Evolutionary conservation across 495 filamentous ascomycete species (phyloP).

Genomic region (Tuber aestivum): DNA sequence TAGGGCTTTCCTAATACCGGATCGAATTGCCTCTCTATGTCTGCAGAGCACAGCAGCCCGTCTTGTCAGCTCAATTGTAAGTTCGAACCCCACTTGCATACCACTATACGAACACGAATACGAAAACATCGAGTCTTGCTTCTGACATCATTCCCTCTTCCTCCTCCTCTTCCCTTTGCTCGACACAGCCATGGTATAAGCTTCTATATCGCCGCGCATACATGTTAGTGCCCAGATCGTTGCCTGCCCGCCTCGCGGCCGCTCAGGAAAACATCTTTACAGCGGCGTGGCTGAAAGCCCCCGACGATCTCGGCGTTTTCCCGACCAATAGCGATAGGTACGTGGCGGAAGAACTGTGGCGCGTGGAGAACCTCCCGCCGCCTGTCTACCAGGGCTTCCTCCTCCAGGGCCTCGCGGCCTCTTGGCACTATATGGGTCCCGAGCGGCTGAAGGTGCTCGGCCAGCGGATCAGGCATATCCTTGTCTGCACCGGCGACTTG

Average conservation of each 20-base stretch:
- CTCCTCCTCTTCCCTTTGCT: not conserved
- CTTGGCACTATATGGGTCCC: conserved; percentile 67
- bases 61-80: conserved; percentile 58
- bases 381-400: conserved; percentile 55
- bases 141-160: conserved; percentile 10
- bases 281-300: conserved; percentile 53
- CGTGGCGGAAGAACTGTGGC: conserved; percentile 62
- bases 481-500: conserved; percentile 64
- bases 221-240: conserved; percentile 62
- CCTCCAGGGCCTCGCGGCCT: conserved; percentile 69
- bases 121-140: not conserved
- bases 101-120: conserved; percentile 42
- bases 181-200: conserved; percentile 51
- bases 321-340: conserved; percentile 71
- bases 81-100: conserved; percentile 16
- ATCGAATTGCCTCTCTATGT: conserved; percentile 58
- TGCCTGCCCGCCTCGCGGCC: conserved; percentile 54
- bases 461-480: conserved; percentile 63
- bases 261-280: conserved; percentile 59
- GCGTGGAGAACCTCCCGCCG: conserved; percentile 31
- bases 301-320: conserved; percentile 60
- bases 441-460: conserved; percentile 59
- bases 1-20: conserved; percentile 56
- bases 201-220: conserved; percentile 62
- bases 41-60: conserved; percentile 67